A percentile compares a stretch with the other conserved stretches of the same genome.
These are phyloP conservation scores for Hyaloperonospora brassicae DNA, from an alignment of 352 stramenopile species.

Conservation along the genomic window DNA sequence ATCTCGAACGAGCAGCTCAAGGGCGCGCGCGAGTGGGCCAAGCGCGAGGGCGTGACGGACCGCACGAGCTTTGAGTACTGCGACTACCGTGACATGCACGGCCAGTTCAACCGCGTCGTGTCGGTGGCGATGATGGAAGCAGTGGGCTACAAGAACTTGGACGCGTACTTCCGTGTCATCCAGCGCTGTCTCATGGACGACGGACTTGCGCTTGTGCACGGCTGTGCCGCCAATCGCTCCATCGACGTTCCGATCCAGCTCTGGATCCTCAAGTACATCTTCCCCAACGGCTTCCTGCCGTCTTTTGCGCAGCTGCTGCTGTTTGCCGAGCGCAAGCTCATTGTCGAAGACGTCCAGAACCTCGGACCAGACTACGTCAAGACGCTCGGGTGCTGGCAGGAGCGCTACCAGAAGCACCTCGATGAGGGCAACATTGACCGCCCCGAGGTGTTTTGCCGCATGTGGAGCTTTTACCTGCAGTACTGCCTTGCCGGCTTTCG, in stretches of 20 bases:
- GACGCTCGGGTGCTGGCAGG: constrained; percentile 85
- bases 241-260: constrained; percentile 76
- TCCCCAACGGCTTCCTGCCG: constrained; percentile 83
- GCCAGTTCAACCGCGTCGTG: constrained; percentile 82
- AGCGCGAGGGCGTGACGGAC: constrained; percentile 69
- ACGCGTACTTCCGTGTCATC: constrained; percentile 79
- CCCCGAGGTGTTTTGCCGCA: constrained; percentile 75
- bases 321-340: constrained; percentile 74
- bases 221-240: constrained; percentile 76
- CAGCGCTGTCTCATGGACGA: constrained; percentile 74
- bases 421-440: constrained; percentile 72
- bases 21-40: constrained; percentile 70
- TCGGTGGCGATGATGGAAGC: constrained; percentile 87
- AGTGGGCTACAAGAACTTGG: constrained; percentile 85
- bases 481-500: constrained; percentile 89
- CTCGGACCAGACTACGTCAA: constrained; percentile 86
- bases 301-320: constrained; percentile 64
- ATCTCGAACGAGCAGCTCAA: constrained; percentile 88
- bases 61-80: constrained; percentile 86
- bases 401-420: constrained; percentile 77
- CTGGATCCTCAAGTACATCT: constrained; percentile 90
- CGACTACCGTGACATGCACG: constrained; percentile 86
- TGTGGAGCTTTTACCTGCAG: constrained; percentile 87
- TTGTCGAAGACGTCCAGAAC: constrained; percentile 83
- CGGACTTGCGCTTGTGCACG: constrained; percentile 73